A percentile compares a stretch with the other conserved stretches of the same genome.
These are phyloP conservation scores for Cryptococcus wingfieldii DNA, from an alignment of 1,284 basidiomycete species.

Conservation along the genomic window DNA sequence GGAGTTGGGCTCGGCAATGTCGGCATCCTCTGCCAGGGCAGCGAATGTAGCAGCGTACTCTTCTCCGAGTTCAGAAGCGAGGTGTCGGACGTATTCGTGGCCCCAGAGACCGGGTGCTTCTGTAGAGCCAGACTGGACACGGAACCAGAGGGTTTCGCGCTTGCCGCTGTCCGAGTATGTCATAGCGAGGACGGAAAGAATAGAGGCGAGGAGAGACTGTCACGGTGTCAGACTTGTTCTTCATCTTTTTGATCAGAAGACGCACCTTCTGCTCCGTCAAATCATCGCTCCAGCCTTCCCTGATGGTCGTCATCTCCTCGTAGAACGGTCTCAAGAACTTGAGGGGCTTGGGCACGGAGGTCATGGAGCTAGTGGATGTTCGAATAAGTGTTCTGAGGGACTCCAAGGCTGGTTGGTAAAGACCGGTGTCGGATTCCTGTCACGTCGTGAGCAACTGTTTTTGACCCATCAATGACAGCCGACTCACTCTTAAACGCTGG, in stretches of 20 bases:
- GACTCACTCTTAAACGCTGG: slow-evolving; percentile 78
- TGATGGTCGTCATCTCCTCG: slow-evolving; percentile 75
- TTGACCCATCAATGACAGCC: not conserved
- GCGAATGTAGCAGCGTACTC: slow-evolving; percentile 65
- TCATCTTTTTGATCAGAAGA: not conserved
- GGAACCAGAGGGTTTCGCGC: slow-evolving; percentile 92
- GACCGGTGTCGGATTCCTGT: slow-evolving; percentile 78
- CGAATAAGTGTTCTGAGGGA: slow-evolving; percentile 89
- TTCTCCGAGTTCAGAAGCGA: slow-evolving; percentile 93
- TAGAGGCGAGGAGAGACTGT: slow-evolving; percentile 92
- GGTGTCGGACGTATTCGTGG: slow-evolving; percentile 96
- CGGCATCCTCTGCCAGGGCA: slow-evolving; percentile 19
- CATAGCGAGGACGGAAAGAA: slow-evolving; percentile 99
- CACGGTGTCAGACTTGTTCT: not conserved
- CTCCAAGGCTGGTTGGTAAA: slow-evolving; percentile 90
- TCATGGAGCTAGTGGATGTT: slow-evolving; percentile 98
- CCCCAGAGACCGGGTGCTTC: slow-evolving; percentile 95
- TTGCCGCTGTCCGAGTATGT: slow-evolving; percentile 95
- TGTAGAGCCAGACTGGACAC: slow-evolving; percentile 73
- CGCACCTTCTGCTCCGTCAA: slow-evolving; percentile 70
- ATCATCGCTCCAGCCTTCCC: slow-evolving; percentile 65
- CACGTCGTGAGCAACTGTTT: slow-evolving; percentile 6
- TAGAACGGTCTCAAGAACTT: slow-evolving; percentile 98
- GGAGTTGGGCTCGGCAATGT: slow-evolving; percentile 7
- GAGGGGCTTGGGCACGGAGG: slow-evolving; percentile 98